These are phyloP conservation scores for Aspergillus brasiliensis DNA, from an alignment of 2,329 filamentous ascomycete species.

Conservation along the genomic window DNA sequence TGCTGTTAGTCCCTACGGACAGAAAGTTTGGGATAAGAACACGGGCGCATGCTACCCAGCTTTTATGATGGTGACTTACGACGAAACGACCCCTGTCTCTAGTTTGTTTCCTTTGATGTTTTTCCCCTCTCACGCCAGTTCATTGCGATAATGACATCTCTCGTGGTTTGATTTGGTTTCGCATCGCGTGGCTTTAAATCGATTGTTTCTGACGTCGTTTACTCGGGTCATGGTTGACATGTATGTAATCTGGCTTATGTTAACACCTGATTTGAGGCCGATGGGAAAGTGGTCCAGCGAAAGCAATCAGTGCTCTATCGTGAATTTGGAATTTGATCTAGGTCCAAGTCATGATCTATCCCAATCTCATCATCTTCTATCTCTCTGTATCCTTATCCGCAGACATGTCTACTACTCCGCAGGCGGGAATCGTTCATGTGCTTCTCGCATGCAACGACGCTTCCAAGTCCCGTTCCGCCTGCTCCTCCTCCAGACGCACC, in stretches of 20 bases:
- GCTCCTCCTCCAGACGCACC: constrained; percentile 33
- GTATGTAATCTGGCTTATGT: constrained; percentile 1
- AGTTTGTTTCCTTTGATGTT: neutral
- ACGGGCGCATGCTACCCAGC: neutral
- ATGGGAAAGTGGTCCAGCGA: neutral
- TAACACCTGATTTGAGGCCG: neutral
- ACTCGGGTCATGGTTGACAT: neutral
- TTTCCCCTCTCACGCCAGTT: neutral
- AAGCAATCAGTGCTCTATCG: neutral
- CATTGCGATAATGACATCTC: constrained; percentile 3
- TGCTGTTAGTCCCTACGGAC: constrained; percentile 1
- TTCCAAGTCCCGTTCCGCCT: constrained; percentile 33
- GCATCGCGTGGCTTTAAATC: neutral
- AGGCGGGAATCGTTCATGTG: constrained; percentile 9
- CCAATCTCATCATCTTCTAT: neutral
- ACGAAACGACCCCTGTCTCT: constrained; percentile 2
- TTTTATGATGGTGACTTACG: neutral
- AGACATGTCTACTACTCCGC: neutral
- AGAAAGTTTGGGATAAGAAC: neutral
- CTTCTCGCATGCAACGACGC: constrained; percentile 24
- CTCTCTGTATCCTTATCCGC: neutral
- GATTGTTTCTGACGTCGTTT: neutral
- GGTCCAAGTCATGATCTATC: neutral
- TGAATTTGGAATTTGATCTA: constrained; percentile 1
- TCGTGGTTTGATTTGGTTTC: neutral